Evolutionary conservation across 2,329 filamentous ascomycete species (phyloP).

Genomic region (Periconia sp.): DNA sequence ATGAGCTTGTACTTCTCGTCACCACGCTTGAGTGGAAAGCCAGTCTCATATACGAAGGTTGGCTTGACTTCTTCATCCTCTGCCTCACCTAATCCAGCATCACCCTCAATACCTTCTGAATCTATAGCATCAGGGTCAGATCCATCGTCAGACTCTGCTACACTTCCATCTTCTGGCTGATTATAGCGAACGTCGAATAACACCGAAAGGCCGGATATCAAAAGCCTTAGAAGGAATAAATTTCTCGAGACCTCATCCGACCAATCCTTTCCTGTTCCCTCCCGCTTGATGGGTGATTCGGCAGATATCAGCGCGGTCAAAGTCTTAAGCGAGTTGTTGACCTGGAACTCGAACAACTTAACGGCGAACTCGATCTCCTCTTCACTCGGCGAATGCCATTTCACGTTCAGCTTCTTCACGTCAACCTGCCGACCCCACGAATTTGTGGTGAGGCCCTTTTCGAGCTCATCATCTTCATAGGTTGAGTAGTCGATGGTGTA

Average conservation of each 20-base stretch:
- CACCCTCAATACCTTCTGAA: conserved; percentile 54
- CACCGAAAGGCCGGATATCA: conserved; percentile 86
- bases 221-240: conserved; percentile 83
- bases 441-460: conserved; percentile 72
- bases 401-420: conserved; percentile 78
- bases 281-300: conserved; percentile 81
- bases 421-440: conserved; percentile 86
- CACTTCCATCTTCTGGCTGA: conserved; percentile 36
- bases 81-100: conserved; percentile 65
- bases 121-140: conserved; percentile 49
- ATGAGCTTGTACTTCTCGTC: conserved; percentile 71
- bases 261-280: conserved; percentile 98
- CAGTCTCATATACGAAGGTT: conserved; percentile 86
- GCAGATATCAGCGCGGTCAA: conserved; percentile 81
- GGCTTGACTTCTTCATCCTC: conserved; percentile 85
- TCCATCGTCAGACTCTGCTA: conserved; percentile 59
- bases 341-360: conserved; percentile 85
- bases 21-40: conserved; percentile 74
- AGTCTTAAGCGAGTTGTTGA: conserved; percentile 74
- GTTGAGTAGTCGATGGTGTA: conserved; percentile 90
- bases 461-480: conserved; percentile 78
- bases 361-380: conserved; percentile 88
- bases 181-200: conserved; percentile 76
- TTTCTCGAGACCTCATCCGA: conserved; percentile 94
- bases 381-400: conserved; percentile 85